Evolutionary conservation across 805 yeast species (phyloP), one percentile per base, ranked within the genome.

Genomic region (Yarrowia sp.): DNA sequence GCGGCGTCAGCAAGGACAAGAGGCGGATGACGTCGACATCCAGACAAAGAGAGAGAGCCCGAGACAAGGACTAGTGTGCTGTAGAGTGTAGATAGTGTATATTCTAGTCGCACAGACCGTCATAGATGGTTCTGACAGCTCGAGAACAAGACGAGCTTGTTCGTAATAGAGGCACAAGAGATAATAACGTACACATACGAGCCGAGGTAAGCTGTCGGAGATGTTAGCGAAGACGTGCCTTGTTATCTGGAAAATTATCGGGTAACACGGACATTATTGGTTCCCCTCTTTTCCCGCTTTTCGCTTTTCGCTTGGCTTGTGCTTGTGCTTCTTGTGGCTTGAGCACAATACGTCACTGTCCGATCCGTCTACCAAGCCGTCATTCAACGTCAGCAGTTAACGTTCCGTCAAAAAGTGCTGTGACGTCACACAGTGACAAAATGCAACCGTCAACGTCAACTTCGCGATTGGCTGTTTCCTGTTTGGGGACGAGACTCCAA

Each of bases 21-120:
- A 28, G 22, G 35, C 22, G n/a, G n/a, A 43, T 46, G 52, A 46
- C 54, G 54, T 19, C 28, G 54, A 48, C 17, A 19, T 30, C 11
- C 9, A 26, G 11, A 46, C 36, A 30, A 46, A 28, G 36, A 19
- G n/a, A n/a, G n/a, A 10, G 17, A 5, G 12, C 3, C 2, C 0
- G 11, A 24, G 14, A 48, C 54, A 48, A 48, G 28, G 54, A 19
- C 54, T 48, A 48, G 38, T 32, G 54, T 48, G 38, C 28, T 21
- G 38, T 48, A 48, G 36, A 48, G 54, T 48, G 54, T 48, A 48
- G 54, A 48, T 32, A 48, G 54, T 48, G 54, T 48, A 48, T 48
- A 48, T 48, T 48, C 54, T 48, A 48, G 54, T 48, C 54, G 54
- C 28, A 28, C 49, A 41, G 22, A 8, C 51, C 26, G 51, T 46